Evolutionary conservation across 2,329 filamentous ascomycete species (phyloP).

Genomic region (Teratosphaeria destructans): DNA sequence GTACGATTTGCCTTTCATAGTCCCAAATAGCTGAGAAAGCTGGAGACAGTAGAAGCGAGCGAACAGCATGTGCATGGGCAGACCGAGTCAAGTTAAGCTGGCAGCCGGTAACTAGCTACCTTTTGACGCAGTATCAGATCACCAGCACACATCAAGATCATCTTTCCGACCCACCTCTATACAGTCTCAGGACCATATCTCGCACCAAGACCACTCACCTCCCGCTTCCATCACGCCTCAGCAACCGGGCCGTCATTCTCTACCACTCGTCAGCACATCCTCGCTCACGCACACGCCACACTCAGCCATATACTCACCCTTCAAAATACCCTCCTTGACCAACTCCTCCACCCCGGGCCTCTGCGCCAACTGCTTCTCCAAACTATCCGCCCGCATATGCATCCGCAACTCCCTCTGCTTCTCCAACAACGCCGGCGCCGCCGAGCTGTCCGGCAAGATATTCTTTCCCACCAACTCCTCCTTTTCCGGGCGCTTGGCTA

Average conservation of each 20-base stretch:
- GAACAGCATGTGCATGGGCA: background rate
- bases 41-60: background rate
- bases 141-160: too few relatives aligned
- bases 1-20: too few relatives aligned
- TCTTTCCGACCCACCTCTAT: background rate
- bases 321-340: conserved; percentile 69
- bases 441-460: conserved; percentile 70
- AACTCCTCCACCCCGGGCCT: conserved; percentile 67
- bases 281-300: background rate
- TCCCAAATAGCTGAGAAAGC: background rate
- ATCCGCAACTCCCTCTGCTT: conserved; percentile 77
- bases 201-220: background rate
- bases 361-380: conserved; percentile 77
- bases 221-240: background rate
- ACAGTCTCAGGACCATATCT: background rate
- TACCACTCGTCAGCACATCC: background rate
- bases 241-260: conserved; percentile 6
- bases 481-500: conserved; percentile 55
- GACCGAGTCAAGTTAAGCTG: background rate
- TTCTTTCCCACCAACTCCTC: conserved; percentile 75
- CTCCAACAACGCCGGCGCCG: conserved; percentile 67
- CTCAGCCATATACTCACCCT: conserved; percentile 18
- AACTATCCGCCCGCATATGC: conserved; percentile 74
- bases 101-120: background rate
- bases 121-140: too few relatives aligned